phyloP scores from a whole-genome alignment of 257 asterid species.

The Lycium barbarum region DNA sequence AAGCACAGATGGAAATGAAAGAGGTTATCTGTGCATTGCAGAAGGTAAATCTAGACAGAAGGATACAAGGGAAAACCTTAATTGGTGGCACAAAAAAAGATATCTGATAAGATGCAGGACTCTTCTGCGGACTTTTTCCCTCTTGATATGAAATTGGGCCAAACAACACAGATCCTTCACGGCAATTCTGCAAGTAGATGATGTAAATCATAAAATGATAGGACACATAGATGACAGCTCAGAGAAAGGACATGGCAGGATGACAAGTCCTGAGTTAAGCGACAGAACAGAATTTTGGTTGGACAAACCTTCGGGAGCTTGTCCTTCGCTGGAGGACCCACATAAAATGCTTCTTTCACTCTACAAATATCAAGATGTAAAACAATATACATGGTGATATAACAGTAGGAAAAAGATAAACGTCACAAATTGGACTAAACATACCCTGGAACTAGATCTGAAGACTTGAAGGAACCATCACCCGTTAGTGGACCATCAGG shows the following conservation, averaged over 20 bases:
- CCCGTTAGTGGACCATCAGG: constrained; percentile 96
- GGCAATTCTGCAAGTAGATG: constrained; percentile 64
- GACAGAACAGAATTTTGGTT: constrained; percentile 11
- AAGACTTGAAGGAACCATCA: constrained; percentile 73
- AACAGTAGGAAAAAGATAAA: constrained; percentile 9
- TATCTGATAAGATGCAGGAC: constrained; percentile 69
- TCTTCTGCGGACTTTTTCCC: constrained; percentile 68
- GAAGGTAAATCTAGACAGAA: constrained; percentile 37
- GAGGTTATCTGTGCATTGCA: constrained; percentile 5
- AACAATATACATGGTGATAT: background rate
- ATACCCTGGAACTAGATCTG: constrained; percentile 90
- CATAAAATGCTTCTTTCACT: constrained; percentile 84
- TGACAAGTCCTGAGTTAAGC: background rate
- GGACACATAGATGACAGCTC: constrained; percentile 20
- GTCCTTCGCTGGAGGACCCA: constrained; percentile 88
- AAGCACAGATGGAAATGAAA: background rate
- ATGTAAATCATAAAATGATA: constrained; percentile 11
- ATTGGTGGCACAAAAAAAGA: constrained; percentile 81
- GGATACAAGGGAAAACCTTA: constrained; percentile 57
- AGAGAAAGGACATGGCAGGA: background rate
- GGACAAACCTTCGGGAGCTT: constrained; percentile 88
- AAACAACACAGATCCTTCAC: constrained; percentile 80
- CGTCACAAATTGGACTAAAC: background rate
- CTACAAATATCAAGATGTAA: constrained; percentile 49
- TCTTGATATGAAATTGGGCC: constrained; percentile 79